Evolutionary conservation across 257 asterid genomes (phyloP).

Genomic region (Scutellaria galericulata): DNA sequence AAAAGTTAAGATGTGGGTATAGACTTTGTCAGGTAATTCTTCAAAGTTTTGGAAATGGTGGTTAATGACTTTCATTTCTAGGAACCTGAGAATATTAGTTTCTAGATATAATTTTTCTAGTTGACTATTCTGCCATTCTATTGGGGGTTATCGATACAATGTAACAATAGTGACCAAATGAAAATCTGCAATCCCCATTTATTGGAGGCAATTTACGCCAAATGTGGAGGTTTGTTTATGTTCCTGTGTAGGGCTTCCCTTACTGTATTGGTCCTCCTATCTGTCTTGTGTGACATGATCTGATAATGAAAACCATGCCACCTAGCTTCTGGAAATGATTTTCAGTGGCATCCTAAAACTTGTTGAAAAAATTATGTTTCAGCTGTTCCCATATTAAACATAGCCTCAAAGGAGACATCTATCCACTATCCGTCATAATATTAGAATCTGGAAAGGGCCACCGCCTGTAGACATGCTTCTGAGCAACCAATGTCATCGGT

Average conservation of each 20-base stretch:
- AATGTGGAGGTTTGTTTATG: too few relatives aligned
- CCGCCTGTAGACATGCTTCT: too few relatives aligned
- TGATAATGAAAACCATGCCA: too few relatives aligned
- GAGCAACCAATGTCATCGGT: too few relatives aligned
- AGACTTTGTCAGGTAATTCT: background rate
- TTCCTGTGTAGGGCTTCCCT: too few relatives aligned
- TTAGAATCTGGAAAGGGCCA: too few relatives aligned
- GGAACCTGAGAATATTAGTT: background rate
- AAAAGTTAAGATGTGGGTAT: conserved; percentile 1
- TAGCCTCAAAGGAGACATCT: too few relatives aligned
- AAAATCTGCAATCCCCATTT: background rate
- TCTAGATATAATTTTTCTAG: background rate
- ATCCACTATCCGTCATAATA: too few relatives aligned
- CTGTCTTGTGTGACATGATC: too few relatives aligned
- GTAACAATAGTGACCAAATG: background rate
- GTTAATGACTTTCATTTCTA: background rate
- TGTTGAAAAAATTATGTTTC: too few relatives aligned
- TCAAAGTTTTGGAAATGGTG: background rate
- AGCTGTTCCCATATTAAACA: too few relatives aligned
- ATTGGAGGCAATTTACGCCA: background rate
- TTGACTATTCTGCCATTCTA: background rate
- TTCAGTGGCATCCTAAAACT: background rate
- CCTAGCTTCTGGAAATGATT: background rate
- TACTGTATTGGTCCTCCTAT: too few relatives aligned
- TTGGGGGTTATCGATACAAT: background rate